Base-by-base conservation (phyloP, 345 rosid genomes). In the Lagerstroemia speciosa region DNA sequence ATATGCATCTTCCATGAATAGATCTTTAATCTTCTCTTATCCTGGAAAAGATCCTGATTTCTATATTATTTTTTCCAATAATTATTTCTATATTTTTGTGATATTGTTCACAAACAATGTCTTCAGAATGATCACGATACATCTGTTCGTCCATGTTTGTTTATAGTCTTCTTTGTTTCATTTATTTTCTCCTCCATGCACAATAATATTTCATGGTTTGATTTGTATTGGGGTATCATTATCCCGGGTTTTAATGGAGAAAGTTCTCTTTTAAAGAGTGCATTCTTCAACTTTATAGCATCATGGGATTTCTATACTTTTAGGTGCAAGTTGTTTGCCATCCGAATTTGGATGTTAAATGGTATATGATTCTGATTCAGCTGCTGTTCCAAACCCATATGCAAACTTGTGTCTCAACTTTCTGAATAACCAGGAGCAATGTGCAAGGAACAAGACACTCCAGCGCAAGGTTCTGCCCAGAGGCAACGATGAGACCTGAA, bases 401-500 rank as follows among this genome's bases (percentile, higher is more conserved):
- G 3, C 60, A 53, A 22, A 50, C 1, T 53, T 1, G 27, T 53
- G 27, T n/a, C 24, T 53, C 14, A 20, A 48, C 53, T 26, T 75
- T 46, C 63, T 24, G 38, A 57, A 66, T 72, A 1, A 74, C 41
- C 79, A 89, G 91, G 88, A 82, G 72, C 84, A 83, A 83, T 77
- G 84, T 70, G 24, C 81, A 36, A 78, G 77, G 73, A 86, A 86
- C 60, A 83, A 75, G 70, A 82, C 63, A 65, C 85, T 85, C 57
- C 71, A 33, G 57, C 73, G 66, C 77, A 67, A 64, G 50, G 57
- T 43, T 67, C 73, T 6, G 45, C 36, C 38, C 64, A 40, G 67
- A 74, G 64, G 20, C 20, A 30, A 58, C 8, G 2, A 3, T 30
- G 34, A 12, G 63, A 58, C 63, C 33, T 58, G 34, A 53, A n/a